Base-by-base conservation (phyloP, 345 rosid species). In the Gossypioides kirkii region DNA sequence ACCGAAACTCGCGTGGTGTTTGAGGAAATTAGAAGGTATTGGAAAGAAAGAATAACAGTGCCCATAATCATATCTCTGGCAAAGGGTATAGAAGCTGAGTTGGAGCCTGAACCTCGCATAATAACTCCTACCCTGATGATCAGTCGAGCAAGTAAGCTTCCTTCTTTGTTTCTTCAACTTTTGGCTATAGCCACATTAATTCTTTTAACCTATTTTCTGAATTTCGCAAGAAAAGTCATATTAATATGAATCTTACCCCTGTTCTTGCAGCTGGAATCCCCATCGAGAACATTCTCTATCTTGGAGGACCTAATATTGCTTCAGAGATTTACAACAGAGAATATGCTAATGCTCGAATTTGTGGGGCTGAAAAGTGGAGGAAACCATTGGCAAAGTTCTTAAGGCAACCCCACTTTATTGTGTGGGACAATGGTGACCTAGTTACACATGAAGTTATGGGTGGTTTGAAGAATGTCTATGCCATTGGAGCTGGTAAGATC, bases 371-470 rank as follows among this genome's bases (percentile, higher is more conserved):
- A 17, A 92, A 86, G 84, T 95, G 99, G 99, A 92, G 98, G 84
- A 92, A 91, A 61, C 88, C 94, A 45, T 72, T 95, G 56, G 97
- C 98, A 8, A 92, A 86, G 78, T 92, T 95, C 76, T 71, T 95
- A 73, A 88, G 98, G 82, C 99, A 89, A 59, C 87, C 99, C 17
- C 96, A 95, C 76, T 95, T 92, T 62, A 84, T 88, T 26, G 99
- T 95, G 36, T 95, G 99, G 98, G 99, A 95, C 79, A 95, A 95
- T 69, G 88, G 89, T 77, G 99, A 95, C 80, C 97, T 95, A 70
- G 87, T 95, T 65, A 95, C 99, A 77, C 99, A 95, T 82, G 99
- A 95, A 86, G 98, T 95, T 59, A 92, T 95, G 97, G 99, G 99
- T 76, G 98, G 99, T 72, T 86, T 92, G 66, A 92, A 95, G 91